Evolutionary conservation across 257 asterid genomes (phyloP), one percentile per base, ranked within the genome.

Genomic region (Nicotiana obtusifolia): DNA sequence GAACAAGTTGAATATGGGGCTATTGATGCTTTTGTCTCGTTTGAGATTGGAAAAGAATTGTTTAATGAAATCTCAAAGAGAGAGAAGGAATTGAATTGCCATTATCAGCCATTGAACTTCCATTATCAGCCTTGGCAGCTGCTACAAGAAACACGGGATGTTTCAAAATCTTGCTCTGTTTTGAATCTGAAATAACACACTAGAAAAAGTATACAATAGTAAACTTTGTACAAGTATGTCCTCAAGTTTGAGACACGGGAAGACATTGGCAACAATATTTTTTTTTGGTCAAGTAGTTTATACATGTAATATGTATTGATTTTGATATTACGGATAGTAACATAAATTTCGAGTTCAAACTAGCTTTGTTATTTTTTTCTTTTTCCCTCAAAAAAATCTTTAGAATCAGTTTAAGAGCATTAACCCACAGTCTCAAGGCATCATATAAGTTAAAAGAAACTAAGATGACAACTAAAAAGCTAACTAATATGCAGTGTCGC

Each of bases 1-100:
- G 83, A 85, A 59, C 85, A 85, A 76, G 67, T 85, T 68, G 83
- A 85, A 83, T 85, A 85, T 79, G 82, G 81, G 49, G 69, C 81
- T n/a, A 78, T 82, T 17, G 87, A 85, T 79, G 87, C 85, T 16
- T 82, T 35, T 82, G 83, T 84, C 10, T 85, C 87, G 14, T 68
- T 16, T 52, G 64, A 7, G 57, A 85, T 85, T 78, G 87, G 76
- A 7, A 65, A 24, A 1, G 16, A 65, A 2, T 31, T 65, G 62
- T 56, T 16, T 56, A 17, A 16, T 56, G 7, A 16, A 19, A 7
- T 19, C 24, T 7, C 1, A 2, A n/a, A 53, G 2, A 53, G 6
- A 53, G 4, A 56, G 10, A 56, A 7, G 19, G 62, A 56, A 17
- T 14, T 56, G 62, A 56, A 56, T 19, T 17, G 62, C 22, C 62